A percentile compares a stretch with the other conserved stretches of the same genome.
Conservation (phyloP, 441 rosid species). For the Manihot esculenta region DNA sequence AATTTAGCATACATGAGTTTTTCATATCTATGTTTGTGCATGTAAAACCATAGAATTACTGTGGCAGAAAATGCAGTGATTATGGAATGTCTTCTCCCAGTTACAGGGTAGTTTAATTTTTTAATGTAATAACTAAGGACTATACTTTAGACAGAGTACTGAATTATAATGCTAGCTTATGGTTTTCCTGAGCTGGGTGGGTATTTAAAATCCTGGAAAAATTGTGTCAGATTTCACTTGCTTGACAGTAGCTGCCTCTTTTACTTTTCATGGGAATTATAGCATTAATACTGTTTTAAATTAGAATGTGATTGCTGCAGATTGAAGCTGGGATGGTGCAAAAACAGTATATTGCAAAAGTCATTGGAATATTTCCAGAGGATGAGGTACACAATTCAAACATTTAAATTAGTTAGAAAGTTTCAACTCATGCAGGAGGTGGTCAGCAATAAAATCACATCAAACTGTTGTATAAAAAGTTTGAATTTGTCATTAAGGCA, state of each 20-base stretch:
- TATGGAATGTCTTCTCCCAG: not conserved
- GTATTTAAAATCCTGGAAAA: not conserved
- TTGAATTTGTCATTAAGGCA: not conserved
- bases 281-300: not conserved
- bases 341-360: conserved; percentile 81
- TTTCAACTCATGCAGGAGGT: not conserved
- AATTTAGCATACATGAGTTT: not conserved
- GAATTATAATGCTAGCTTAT: not conserved
- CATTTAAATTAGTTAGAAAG: conserved; percentile 5
- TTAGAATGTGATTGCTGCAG: conserved; percentile 39
- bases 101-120: not conserved
- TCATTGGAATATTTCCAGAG: conserved; percentile 76
- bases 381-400: conserved; percentile 52
- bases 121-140: not conserved
- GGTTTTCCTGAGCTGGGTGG: conserved; percentile 1
- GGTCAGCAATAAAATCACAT: not conserved
- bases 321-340: conserved; percentile 78
- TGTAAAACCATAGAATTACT: too few relatives aligned
- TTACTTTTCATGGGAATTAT: not conserved
- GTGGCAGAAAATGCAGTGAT: conserved; percentile 2
- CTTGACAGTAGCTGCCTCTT: conserved; percentile 2
- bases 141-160: not conserved
- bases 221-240: not conserved
- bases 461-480: not conserved
- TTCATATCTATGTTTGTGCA: too few relatives aligned